These are phyloP conservation scores for Plasmodium vinckei DNA, from an alignment of 169 alveolate genomes.

Conservation along the genomic window DNA sequence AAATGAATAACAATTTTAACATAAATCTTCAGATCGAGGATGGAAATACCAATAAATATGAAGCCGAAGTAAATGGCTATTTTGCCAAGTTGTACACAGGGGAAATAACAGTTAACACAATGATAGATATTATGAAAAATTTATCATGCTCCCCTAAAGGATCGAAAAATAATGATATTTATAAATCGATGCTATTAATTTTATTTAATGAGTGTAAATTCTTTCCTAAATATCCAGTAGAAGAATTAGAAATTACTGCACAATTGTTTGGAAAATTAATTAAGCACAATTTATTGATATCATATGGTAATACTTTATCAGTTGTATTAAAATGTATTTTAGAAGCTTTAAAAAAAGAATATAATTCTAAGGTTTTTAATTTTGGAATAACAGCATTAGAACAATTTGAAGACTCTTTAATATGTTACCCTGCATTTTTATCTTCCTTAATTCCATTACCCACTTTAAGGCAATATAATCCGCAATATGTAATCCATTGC, in stretches of 20 bases:
- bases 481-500: conserved; percentile 50
- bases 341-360: conserved; percentile 85
- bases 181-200: conserved; percentile 85
- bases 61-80: conserved; percentile 83
- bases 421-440: conserved; percentile 85
- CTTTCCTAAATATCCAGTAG: conserved; percentile 89
- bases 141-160: conserved; percentile 81
- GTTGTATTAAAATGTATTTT: conserved; percentile 83
- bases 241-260: conserved; percentile 89
- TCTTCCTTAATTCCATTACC: conserved; percentile 51
- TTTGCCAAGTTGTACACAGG: conserved; percentile 84
- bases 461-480: conserved; percentile 58
- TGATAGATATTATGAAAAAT: conserved; percentile 84
- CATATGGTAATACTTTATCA: conserved; percentile 80
- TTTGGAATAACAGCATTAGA: conserved; percentile 87
- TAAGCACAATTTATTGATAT: conserved; percentile 80
- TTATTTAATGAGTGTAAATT: conserved; percentile 89
- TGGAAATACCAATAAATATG: conserved; percentile 70
- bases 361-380: conserved; percentile 82
- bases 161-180: conserved; percentile 81
- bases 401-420: conserved; percentile 84
- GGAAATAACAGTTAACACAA: conserved; percentile 82
- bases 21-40: conserved; percentile 75
- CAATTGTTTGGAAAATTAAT: conserved; percentile 87
- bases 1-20: conserved; percentile 72